Evolutionary conservation across 2,329 filamentous ascomycete genomes (phyloP), one percentile per base, ranked within the genome.

Genomic region (Exutisphaerella laricina): DNA sequence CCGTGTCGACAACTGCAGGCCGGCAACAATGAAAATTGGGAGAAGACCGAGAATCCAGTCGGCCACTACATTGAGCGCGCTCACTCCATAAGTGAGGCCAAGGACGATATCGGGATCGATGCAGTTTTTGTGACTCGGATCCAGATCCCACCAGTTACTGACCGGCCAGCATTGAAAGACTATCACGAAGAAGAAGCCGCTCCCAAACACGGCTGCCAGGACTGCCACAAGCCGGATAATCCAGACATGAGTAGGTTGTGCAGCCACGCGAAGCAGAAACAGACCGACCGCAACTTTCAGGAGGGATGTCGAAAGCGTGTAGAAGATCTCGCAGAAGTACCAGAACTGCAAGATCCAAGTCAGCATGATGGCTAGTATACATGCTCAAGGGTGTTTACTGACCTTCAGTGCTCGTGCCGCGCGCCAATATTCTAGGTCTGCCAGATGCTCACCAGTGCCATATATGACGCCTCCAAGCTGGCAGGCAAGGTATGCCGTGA

Each of bases 261-360:
- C 59, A 1, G 73, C 71, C 14, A 79, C 65, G 37, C 74, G 70
- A 10, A 77, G 67, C 31, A 78, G 67, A 46, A 77, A 75, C n/a
- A 75, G 61, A 4, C 67, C 71, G 39, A 78, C 72, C 1, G 74
- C 70, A 26, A 75, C 64, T 45, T 75, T 76, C 33, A 74, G 65
- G 9, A 71, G 55, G 28, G 68, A 65, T 16, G 67, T 73, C 4
- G 68, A 65, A 41, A 73, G 57, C 5, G 72, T 68, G 55, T 78
- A 79, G 48, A 70, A 69, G n/a, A 73, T 60, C 52, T 78, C 74
- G 50, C 72, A 74, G n/a, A 78, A 66, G 62, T 71, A 78, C 73
- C 73, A 78, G 51, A 62, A 67, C 66, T 68, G 38, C 3, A 13
- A 21, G 16, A 29, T 23, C 26, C 14, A 28, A 6, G 40, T 41